These are phyloP conservation scores for Blastobotrys indianensis DNA, from an alignment of 1,139 yeast genomes.

Conservation along the genomic window DNA sequence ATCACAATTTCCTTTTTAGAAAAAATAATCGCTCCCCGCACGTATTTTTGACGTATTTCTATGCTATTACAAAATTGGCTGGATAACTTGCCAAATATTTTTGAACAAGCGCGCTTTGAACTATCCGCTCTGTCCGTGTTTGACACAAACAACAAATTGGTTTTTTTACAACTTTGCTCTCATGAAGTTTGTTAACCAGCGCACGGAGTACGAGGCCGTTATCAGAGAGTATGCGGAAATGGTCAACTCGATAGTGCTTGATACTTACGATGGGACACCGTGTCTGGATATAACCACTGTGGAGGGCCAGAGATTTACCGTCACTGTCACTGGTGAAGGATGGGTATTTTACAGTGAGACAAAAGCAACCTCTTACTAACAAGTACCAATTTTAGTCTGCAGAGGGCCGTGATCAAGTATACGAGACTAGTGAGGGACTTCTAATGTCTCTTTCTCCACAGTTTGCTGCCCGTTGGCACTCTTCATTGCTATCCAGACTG, in stretches of 20 bases:
- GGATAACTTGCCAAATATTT: too few species aligned
- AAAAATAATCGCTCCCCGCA: background rate
- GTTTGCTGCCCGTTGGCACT: conserved; percentile 36
- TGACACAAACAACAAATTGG: background rate
- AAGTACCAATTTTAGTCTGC: conserved; percentile 4
- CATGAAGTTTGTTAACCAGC: background rate
- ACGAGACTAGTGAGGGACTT: conserved; percentile 45
- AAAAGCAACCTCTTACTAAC: background rate
- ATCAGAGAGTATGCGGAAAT: conserved; percentile 1
- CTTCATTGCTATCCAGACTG: conserved; percentile 19
- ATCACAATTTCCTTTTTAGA: background rate
- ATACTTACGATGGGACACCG: background rate
- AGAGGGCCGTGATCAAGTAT: conserved; percentile 19
- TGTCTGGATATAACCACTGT: background rate
- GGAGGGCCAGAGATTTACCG: background rate
- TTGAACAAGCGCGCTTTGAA: conserved; percentile 8
- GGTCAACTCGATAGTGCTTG: background rate
- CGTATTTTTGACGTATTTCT: too few species aligned
- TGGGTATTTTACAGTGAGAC: background rate
- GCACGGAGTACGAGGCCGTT: conserved; percentile 4
- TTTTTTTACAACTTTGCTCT: conserved; percentile 10
- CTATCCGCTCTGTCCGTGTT: conserved; percentile 28
- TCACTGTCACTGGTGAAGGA: conserved; percentile 2
- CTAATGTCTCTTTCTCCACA: conserved; percentile 38
- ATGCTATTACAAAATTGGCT: too few species aligned